phyloP scores from a whole-genome alignment of 805 yeast species.

The Candida ipomoeae region DNA sequence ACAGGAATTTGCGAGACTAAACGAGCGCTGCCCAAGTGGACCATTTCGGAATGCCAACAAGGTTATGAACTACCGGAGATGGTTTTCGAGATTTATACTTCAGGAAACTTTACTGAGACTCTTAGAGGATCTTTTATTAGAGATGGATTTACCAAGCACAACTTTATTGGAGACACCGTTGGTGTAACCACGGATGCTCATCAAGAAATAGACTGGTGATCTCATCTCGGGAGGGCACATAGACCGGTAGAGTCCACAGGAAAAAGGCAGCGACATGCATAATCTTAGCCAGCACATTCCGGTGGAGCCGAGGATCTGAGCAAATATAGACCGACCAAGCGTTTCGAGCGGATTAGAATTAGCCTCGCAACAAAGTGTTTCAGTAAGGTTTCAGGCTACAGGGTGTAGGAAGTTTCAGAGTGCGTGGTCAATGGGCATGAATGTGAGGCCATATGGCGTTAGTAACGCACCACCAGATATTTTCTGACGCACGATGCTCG shows the following conservation, averaged over 20 bases:
- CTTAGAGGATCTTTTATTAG: neutral
- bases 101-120: too few relatives aligned
- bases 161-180: too few relatives aligned
- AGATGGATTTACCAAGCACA: neutral
- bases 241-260: neutral
- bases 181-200: neutral
- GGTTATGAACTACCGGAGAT: too few relatives aligned
- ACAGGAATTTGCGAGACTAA: constrained; percentile 2
- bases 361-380: too few relatives aligned
- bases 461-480: neutral
- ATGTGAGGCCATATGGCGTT: neutral
- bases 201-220: neutral
- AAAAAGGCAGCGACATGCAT: neutral
- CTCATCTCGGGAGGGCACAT: constrained; percentile 1
- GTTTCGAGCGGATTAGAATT: neutral
- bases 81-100: too few relatives aligned
- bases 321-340: neutral
- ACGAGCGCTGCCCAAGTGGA: neutral
- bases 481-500: neutral
- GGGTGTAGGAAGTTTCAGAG: neutral
- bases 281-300: neutral
- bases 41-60: neutral
- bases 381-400: too few relatives aligned
- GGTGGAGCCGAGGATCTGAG: neutral
- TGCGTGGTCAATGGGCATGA: neutral